A percentile compares a stretch with the other conserved stretches of the same genome.
Evolutionary conservation across 768 basidiomycete genomes (phyloP).

Genomic region (Lanmaoa pseudosensibilis): DNA sequence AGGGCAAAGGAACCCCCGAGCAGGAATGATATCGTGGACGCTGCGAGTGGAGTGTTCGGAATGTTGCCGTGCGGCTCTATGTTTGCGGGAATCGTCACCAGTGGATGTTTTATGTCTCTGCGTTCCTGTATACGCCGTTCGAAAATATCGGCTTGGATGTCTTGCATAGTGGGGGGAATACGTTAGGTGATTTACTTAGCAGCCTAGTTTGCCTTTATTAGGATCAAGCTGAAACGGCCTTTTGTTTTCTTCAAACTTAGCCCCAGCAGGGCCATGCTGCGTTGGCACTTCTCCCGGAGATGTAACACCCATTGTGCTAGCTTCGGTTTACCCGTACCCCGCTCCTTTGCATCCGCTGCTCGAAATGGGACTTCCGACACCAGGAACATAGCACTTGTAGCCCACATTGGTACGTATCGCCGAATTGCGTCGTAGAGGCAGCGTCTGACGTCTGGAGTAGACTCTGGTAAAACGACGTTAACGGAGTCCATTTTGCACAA

Average conservation of each 20-base stretch:
- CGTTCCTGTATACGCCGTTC: slow-evolving; percentile 49
- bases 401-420: slow-evolving; percentile 69
- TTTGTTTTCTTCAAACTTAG: not conserved
- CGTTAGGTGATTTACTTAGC: not conserved
- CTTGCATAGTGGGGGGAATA: slow-evolving; percentile 28
- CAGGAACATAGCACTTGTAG: slow-evolving; percentile 85
- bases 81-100: slow-evolving; percentile 55
- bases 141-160: slow-evolving; percentile 33
- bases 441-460: slow-evolving; percentile 38
- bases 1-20: slow-evolving; percentile 72
- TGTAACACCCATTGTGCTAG: slow-evolving; percentile 9
- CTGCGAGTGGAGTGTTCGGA: slow-evolving; percentile 88
- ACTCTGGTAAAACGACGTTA: slow-evolving; percentile 87
- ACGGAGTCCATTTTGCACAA: slow-evolving; percentile 84
- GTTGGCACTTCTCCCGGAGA: slow-evolving; percentile 8
- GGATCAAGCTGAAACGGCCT: slow-evolving; percentile 1
- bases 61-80: slow-evolving; percentile 50
- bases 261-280: slow-evolving; percentile 20
- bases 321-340: slow-evolving; percentile 1
- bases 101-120: slow-evolving; percentile 35
- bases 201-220: slow-evolving; percentile 20
- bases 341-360: slow-evolving; percentile 25
- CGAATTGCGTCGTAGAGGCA: not conserved
- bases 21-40: slow-evolving; percentile 77
- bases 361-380: slow-evolving; percentile 41